Evolutionary conservation across 495 filamentous ascomycete species (phyloP).

Genomic region (Aspergillus haitiensis): DNA sequence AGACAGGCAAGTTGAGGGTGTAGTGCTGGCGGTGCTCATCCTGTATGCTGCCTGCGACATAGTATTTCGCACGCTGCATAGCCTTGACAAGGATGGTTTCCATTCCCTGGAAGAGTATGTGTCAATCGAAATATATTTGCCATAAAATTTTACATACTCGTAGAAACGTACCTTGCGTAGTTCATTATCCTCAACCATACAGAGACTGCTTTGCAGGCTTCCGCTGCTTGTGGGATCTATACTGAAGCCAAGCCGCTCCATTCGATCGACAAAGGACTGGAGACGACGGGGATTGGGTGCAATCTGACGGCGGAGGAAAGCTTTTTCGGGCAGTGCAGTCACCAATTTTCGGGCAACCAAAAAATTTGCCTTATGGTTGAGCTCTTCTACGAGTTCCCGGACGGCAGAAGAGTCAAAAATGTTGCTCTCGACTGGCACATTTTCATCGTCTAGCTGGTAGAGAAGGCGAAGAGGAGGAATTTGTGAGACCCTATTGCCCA

Average conservation of each 20-base stretch:
- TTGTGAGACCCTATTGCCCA: conserved; percentile 71
- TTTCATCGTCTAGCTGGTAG: conserved; percentile 96
- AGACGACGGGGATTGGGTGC: conserved; percentile 84
- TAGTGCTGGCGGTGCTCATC: conserved; percentile 82
- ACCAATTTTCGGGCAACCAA: conserved; percentile 84
- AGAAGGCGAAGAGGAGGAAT: conserved; percentile 85
- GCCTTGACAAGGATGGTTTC: conserved; percentile 91
- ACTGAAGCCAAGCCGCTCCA: conserved; percentile 85
- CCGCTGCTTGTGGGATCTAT: conserved; percentile 89
- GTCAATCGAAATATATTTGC: too few species aligned
- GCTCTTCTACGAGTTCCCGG: conserved; percentile 92
- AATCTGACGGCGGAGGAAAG: conserved; percentile 82
- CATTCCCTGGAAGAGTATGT: conserved; percentile 63
- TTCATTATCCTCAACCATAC: conserved; percentile 82
- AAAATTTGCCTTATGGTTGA: conserved; percentile 85
- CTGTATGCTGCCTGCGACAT: conserved; percentile 69
- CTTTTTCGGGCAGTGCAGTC: conserved; percentile 82
- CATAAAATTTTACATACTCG: not conserved
- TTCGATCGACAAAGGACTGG: conserved; percentile 86
- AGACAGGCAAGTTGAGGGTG: conserved; percentile 86
- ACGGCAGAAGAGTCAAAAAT: conserved; percentile 88
- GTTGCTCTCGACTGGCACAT: conserved; percentile 92
- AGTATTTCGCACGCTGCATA: conserved; percentile 96
- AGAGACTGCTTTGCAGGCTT: conserved; percentile 86
- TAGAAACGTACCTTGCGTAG: conserved; percentile 66